Evolutionary conservation across 1,284 basidiomycete species (phyloP), one percentile per base, ranked within the genome.

Genomic region (Marasmius oreades): DNA sequence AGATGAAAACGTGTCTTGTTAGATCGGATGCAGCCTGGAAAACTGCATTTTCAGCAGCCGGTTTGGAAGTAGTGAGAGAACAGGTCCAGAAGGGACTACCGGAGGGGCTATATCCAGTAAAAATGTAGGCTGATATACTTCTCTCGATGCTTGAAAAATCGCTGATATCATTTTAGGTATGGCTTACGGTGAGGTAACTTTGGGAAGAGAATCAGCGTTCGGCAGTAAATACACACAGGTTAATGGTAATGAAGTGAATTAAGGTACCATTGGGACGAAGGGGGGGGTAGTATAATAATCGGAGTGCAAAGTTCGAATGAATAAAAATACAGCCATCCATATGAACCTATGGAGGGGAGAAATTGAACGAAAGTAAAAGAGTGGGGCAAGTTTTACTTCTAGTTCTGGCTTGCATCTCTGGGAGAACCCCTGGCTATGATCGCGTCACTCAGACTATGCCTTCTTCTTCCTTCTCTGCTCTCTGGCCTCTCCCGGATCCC

Each of bases 21-120:
- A 95, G 93, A 67, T 95, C 93, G 7, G 90, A 94, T 69, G 71
- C 77, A 52, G 88, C 87, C 50, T 97, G 92, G 88, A 88, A 90
- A 65, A 70, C 77, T 24, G 73, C 86, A 8, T 97, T 97, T 68
- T 64, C 72, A 26, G 71, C 80, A 52, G 90, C 92, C 1, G 88
- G 88, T 4, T 70, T 95, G 48, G 74, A 67, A 6, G 67, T 95
- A 11, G 68, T 93, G 11, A 76, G 80, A 62, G 85, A 95, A 61
- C 81, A 90, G 63, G 72, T 87, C 0, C 92, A 94, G 65, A 70
- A 81, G 2, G 94, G 94, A 0, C 82, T 97, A 54, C 93, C 92
- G 0, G 77, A 77, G 47, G 93, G 87, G 18, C 68, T 96, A 52
- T 95, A 88, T 67, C 76, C 78, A 16, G 92, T 96, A 4, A 94